These are phyloP conservation scores for Heritiera fomes DNA, from an alignment of 345 rosid species.

Conservation along the genomic window DNA sequence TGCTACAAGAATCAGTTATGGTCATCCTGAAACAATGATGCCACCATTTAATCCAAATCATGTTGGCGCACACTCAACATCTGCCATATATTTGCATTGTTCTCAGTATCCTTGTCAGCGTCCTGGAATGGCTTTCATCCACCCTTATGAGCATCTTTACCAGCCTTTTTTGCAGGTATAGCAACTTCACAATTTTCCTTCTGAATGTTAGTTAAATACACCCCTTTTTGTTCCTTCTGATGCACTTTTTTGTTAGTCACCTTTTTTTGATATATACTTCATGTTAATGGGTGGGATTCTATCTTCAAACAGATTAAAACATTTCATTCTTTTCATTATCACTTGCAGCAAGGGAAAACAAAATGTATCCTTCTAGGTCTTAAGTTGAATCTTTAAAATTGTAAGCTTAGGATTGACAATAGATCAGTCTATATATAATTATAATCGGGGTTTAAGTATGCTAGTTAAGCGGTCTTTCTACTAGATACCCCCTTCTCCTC, in stretches of 20 bases:
- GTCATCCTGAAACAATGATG: slow-evolving; percentile 78
- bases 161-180: slow-evolving; percentile 68
- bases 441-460: not conserved
- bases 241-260: not conserved
- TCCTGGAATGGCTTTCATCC: slow-evolving; percentile 63
- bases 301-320: not conserved
- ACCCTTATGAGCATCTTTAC: slow-evolving; percentile 60
- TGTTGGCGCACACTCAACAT: slow-evolving; percentile 51
- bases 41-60: slow-evolving; percentile 65
- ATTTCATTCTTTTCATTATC: not conserved
- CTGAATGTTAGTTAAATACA: not conserved
- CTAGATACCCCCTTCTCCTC: no score
- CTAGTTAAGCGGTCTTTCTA: not conserved
- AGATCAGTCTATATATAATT: not conserved
- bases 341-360: not conserved
- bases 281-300: not conserved
- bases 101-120: slow-evolving; percentile 70
- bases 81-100: slow-evolving; percentile 58
- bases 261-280: not conserved
- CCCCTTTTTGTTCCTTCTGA: not conserved
- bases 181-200: not conserved
- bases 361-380: not conserved
- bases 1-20: slow-evolving; percentile 61
- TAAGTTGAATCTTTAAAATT: not conserved
- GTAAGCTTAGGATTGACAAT: not conserved